phyloP scores from a whole-genome alignment of 1,284 basidiomycete species.

The Inonotus hispidus region DNA sequence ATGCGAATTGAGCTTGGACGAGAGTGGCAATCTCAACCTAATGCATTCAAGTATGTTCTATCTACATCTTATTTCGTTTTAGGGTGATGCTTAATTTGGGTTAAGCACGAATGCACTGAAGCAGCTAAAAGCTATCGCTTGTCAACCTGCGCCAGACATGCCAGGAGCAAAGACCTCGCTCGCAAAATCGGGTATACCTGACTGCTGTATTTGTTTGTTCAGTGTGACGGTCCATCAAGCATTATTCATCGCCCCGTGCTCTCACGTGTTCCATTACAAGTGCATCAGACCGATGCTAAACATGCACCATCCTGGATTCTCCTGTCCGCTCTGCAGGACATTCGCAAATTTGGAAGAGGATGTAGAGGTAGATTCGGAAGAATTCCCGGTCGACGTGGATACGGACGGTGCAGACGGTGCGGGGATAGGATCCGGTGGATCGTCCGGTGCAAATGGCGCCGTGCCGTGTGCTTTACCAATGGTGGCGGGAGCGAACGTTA shows the following conservation, averaged over 20 bases:
- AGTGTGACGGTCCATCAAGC: constrained; percentile 92
- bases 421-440: constrained; percentile 24
- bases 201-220: constrained; percentile 96
- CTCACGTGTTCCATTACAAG: constrained; percentile 98
- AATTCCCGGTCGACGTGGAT: constrained; percentile 16
- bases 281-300: constrained; percentile 91
- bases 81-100: constrained; percentile 10
- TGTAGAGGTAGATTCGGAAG: constrained; percentile 55
- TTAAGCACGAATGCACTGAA: constrained; percentile 71
- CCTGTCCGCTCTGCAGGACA: constrained; percentile 89
- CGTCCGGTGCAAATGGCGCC: constrained; percentile 25
- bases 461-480: neutral
- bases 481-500: neutral
- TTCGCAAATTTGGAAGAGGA: constrained; percentile 96
- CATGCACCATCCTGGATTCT: constrained; percentile 88
- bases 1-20: constrained; percentile 89
- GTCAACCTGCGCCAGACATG: constrained; percentile 26
- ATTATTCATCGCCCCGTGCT: constrained; percentile 95
- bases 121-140: constrained; percentile 72
- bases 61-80: neutral
- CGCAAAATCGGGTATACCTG: constrained; percentile 61
- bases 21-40: constrained; percentile 85
- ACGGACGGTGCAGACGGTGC: constrained; percentile 12
- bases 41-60: constrained; percentile 88
- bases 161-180: constrained; percentile 24